Evolutionary conservation across 805 yeast genomes (phyloP).

Genomic region (Yarrowia bubula): DNA sequence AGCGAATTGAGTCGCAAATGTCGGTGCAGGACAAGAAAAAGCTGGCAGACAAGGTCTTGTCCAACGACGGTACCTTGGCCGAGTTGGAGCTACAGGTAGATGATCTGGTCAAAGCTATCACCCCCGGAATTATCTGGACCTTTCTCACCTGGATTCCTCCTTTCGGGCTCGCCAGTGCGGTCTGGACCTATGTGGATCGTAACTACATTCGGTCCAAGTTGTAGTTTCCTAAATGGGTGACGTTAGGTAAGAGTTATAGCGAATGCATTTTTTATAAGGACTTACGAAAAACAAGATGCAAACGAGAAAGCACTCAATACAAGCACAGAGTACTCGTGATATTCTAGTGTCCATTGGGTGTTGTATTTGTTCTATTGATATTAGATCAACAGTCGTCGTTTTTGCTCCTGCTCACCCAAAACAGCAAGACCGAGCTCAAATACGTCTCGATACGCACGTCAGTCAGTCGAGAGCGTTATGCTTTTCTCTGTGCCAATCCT

Average conservation of each 20-base stretch:
- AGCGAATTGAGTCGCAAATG: conserved; percentile 78
- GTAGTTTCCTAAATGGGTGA: not conserved
- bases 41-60: conserved; percentile 64
- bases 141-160: conserved; percentile 41
- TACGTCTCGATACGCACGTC: no score
- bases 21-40: conserved; percentile 53
- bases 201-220: conserved; percentile 13
- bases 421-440: no score
- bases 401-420: no score
- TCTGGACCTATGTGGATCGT: conserved; percentile 3
- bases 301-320: no score
- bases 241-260: not conserved
- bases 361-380: no score
- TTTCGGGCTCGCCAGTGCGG: conserved; percentile 36
- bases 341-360: no score
- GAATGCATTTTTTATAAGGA: no score
- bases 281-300: no score
- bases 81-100: conserved; percentile 49
- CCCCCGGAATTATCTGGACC: conserved; percentile 41
- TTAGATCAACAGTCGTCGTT: no score
- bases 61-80: conserved; percentile 53
- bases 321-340: no score
- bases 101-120: conserved; percentile 40
- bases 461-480: no score
- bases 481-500: no score